These are phyloP conservation scores for Lagenaria siceraria DNA, from an alignment of 306 rosid species.

Conservation along the genomic window DNA sequence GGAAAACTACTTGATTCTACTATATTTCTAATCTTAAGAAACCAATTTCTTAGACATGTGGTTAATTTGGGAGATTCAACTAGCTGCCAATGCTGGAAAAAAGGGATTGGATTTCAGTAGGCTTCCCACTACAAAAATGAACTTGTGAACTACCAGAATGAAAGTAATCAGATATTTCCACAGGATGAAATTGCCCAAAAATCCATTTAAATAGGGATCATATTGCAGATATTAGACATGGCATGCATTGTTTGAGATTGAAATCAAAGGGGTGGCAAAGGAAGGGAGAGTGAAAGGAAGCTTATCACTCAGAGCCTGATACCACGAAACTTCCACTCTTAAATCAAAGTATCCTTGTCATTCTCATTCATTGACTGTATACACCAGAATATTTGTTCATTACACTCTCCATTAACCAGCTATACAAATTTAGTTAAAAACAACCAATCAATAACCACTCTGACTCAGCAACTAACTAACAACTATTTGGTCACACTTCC, in stretches of 20 bases:
- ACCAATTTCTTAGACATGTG: not conserved
- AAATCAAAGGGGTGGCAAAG: not conserved
- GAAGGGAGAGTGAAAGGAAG: not conserved
- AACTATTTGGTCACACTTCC: not conserved
- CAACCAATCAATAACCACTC: not conserved
- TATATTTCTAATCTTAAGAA: not conserved
- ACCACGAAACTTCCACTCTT: not conserved
- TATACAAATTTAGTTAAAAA: not conserved
- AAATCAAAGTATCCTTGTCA: not conserved
- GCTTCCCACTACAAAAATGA: not conserved
- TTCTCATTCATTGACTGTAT: not conserved
- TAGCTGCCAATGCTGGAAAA: not conserved
- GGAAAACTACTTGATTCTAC: not conserved
- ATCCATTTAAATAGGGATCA: not conserved
- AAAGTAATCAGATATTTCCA: not conserved
- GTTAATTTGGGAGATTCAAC: not conserved
- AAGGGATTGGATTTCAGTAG: not conserved
- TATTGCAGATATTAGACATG: not conserved
- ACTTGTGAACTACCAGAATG: not conserved
- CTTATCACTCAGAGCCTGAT: not conserved
- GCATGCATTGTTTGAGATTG: not conserved
- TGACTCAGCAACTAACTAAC: not conserved
- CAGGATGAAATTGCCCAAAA: not conserved
- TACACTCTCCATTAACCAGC: not conserved
- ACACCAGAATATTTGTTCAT: not conserved